Percentiles rank a stretch among this genome's conserved stretches.
These are phyloP conservation scores for Quercus gilva DNA, from an alignment of 306 rosid species.

Conservation along the genomic window DNA sequence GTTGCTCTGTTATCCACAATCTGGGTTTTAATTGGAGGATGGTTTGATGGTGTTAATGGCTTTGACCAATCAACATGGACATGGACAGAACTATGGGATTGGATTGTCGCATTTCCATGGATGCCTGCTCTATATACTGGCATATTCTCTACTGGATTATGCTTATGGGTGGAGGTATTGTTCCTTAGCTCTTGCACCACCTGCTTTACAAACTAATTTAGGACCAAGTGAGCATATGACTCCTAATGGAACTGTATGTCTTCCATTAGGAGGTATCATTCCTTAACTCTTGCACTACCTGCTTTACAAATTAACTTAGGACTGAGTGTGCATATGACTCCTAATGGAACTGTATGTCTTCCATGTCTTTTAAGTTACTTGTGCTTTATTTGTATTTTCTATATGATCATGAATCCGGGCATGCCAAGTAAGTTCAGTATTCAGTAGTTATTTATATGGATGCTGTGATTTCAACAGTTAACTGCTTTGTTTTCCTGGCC, in stretches of 20 bases:
- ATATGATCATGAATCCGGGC: background rate
- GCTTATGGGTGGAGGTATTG: conserved; percentile 79
- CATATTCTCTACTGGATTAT: conserved; percentile 64
- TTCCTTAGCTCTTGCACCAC: background rate
- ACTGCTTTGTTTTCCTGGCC: background rate
- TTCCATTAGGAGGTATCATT: conserved; percentile 42
- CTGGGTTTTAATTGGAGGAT: conserved; percentile 58
- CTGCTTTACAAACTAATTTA: background rate
- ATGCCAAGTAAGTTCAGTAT: background rate
- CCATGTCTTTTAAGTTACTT: background rate
- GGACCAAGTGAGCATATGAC: background rate
- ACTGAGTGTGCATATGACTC: background rate
- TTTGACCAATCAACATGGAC: conserved; percentile 48
- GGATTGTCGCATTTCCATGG: conserved; percentile 72
- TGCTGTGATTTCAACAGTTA: background rate
- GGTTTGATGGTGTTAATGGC: conserved; percentile 29
- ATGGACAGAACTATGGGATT: conserved; percentile 40
- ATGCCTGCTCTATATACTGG: conserved; percentile 76
- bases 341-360: background rate
- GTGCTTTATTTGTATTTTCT: background rate
- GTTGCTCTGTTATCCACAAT: conserved; percentile 55
- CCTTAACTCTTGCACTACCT: background rate
- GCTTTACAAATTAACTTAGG: background rate
- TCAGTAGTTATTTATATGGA: background rate
- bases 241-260: background rate